phyloP scores from a whole-genome alignment of 2,329 filamentous ascomycete species.

The Aureobasidium namibiae region DNA sequence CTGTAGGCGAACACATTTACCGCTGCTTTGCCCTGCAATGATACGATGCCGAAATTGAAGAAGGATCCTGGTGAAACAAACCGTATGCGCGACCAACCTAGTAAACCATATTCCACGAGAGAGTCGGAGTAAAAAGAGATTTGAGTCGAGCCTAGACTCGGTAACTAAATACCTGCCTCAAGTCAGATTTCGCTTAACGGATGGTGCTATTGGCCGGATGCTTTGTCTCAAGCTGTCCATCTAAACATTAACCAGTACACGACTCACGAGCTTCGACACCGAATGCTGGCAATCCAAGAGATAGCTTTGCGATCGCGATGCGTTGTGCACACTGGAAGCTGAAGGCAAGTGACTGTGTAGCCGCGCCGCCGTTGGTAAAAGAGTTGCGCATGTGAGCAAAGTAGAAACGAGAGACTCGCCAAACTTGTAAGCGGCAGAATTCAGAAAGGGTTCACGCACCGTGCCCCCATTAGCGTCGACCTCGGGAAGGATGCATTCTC shows the following conservation, averaged over 20 bases:
- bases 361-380: background rate
- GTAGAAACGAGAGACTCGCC: background rate
- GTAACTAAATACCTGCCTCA: background rate
- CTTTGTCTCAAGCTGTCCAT: constrained; percentile 8
- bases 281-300: background rate
- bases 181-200: constrained; percentile 1
- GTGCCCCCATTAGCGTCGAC: background rate
- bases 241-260: background rate
- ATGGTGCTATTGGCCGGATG: constrained; percentile 1
- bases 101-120: constrained; percentile 4
- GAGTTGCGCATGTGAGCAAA: background rate
- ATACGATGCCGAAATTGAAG: constrained; percentile 3
- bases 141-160: constrained; percentile 10
- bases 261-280: background rate
- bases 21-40: background rate
- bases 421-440: background rate
- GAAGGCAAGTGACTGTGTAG: background rate
- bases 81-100: constrained; percentile 5
- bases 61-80: background rate
- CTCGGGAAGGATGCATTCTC: constrained; percentile 8
- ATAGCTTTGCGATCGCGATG: background rate
- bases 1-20: constrained; percentile 6
- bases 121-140: constrained; percentile 3
- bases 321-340: background rate
- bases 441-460: constrained; percentile 1